These are phyloP conservation scores for Coniochaeta sp. DNA, from an alignment of 2,329 filamentous ascomycete species.

Conservation along the genomic window DNA sequence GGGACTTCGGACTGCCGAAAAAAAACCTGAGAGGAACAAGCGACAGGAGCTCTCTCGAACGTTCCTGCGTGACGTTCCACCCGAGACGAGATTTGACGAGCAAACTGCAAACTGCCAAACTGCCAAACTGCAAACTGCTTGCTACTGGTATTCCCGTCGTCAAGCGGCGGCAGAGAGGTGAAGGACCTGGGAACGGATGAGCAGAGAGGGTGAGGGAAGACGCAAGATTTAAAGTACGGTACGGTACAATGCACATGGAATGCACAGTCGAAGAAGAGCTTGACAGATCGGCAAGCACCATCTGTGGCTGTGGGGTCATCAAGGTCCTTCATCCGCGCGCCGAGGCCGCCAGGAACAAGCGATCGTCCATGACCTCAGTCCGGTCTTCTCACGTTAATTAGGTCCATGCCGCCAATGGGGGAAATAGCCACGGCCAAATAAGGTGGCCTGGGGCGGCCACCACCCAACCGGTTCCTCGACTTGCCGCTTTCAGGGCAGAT, in stretches of 20 bases:
- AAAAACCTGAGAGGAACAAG: background rate
- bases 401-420: background rate
- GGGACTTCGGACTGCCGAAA: background rate
- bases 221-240: background rate
- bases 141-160: too few species aligned
- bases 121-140: too few species aligned
- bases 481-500: background rate
- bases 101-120: background rate
- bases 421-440: too few species aligned
- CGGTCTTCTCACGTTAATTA: background rate
- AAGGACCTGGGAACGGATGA: too few species aligned
- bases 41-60: background rate
- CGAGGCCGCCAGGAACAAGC: background rate
- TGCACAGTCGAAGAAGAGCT: too few species aligned
- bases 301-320: background rate
- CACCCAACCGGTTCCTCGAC: background rate
- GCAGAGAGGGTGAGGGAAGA: too few species aligned
- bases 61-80: constrained; percentile 1
- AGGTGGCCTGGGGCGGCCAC: too few species aligned
- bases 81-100: background rate
- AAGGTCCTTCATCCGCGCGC: background rate
- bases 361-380: background rate
- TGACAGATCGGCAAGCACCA: background rate
- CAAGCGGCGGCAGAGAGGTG: too few species aligned
- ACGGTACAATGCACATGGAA: background rate